Evolutionary conservation across 495 filamentous ascomycete species (phyloP).

Genomic region (Xylaria acuta): DNA sequence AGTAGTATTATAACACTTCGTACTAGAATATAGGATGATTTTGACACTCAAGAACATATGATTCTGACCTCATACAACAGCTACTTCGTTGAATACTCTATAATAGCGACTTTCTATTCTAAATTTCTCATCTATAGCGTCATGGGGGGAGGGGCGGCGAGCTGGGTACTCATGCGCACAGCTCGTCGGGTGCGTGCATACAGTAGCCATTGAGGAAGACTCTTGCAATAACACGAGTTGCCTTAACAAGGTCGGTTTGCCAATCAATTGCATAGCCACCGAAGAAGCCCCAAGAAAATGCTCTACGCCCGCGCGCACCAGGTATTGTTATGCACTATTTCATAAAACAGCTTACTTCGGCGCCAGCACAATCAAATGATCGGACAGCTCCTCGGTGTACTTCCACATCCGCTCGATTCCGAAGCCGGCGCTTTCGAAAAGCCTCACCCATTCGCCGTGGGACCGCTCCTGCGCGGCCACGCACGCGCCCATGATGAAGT

Average conservation of each 20-base stretch:
- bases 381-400: conserved; percentile 34
- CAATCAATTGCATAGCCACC: neutral
- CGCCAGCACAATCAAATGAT: conserved; percentile 45
- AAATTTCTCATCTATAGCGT: neutral
- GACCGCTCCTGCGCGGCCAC: conserved; percentile 43
- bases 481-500: conserved; percentile 52
- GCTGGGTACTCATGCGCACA: neutral
- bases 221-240: neutral
- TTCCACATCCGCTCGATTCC: conserved; percentile 46
- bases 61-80: neutral
- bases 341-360: conserved; percentile 6
- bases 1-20: neutral
- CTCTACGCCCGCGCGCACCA: neutral
- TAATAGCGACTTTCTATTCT: neutral
- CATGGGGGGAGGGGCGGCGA: neutral
- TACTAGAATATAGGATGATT: neutral
- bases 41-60: neutral
- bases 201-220: neutral
- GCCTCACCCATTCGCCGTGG: conserved; percentile 43
- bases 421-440: conserved; percentile 49
- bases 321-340: neutral
- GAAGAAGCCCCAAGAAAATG: neutral
- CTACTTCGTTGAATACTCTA: neutral
- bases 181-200: neutral
- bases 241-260: neutral